Conservation (phyloP, 345 rosid genomes). For the Camelina neglecta region DNA sequence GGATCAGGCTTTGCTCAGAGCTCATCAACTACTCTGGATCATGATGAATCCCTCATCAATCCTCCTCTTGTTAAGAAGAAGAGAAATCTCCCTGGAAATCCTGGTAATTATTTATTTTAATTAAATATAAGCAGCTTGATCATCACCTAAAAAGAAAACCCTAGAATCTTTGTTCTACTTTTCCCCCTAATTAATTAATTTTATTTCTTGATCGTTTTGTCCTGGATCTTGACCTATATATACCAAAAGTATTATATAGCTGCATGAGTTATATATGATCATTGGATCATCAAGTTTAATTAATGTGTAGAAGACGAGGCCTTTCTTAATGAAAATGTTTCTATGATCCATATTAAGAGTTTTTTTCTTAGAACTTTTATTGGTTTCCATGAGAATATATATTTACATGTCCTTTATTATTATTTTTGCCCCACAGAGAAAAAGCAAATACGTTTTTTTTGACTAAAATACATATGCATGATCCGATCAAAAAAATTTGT, state of each 20-base stretch:
- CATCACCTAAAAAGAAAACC: conserved; percentile 37
- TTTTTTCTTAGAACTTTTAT: too few species aligned
- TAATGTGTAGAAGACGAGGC: conserved; percentile 17
- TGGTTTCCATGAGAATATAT: conserved; percentile 14
- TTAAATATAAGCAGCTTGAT: conserved; percentile 7
- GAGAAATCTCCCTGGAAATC: conserved; percentile 95
- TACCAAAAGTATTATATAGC: conserved; percentile 3
- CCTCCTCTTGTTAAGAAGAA: conserved; percentile 74
- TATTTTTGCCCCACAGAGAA: conserved; percentile 6
- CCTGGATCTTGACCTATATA: conserved; percentile 35
- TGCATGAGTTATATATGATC: conserved; percentile 22
- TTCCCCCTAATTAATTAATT: neutral
- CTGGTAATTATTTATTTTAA: conserved; percentile 51
- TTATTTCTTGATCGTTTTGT: neutral
- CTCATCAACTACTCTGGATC: conserved; percentile 44
- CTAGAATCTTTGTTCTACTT: conserved; percentile 25
- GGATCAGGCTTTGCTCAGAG: conserved; percentile 50
- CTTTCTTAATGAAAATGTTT: neutral
- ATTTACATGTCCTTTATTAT: conserved; percentile 16
- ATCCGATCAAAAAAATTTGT: conserved; percentile 3
- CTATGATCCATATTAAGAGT: conserved; percentile 1
- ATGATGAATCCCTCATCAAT: conserved; percentile 43
- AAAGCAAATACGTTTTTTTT: neutral
- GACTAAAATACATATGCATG: conserved; percentile 3
- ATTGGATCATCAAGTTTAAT: neutral